Percentiles rank a stretch among this genome's conserved stretches.
Evolutionary conservation across 495 filamentous ascomycete species (phyloP).

Genomic region (Aspergillus bridgeri): DNA sequence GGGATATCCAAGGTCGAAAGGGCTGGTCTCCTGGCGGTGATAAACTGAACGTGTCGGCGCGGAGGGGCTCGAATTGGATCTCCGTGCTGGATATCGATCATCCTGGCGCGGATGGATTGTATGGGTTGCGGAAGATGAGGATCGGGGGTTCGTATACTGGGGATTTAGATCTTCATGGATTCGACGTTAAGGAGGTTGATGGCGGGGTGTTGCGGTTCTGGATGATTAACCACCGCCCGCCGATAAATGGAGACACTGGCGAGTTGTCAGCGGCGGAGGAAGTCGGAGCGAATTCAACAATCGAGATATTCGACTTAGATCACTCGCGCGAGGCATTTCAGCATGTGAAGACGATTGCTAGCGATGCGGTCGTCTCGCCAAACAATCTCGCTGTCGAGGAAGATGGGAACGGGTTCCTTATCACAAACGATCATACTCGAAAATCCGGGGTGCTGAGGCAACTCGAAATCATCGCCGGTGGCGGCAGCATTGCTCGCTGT

Average conservation of each 20-base stretch:
- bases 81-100: conserved; percentile 32
- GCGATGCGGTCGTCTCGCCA: conserved; percentile 30
- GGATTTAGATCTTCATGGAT: conserved; percentile 31
- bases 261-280: conserved; percentile 23
- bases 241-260: conserved; percentile 29
- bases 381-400: conserved; percentile 30
- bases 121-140: conserved; percentile 20
- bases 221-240: conserved; percentile 39
- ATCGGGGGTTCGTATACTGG: conserved; percentile 9
- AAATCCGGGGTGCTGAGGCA: conserved; percentile 27
- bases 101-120: conserved; percentile 18
- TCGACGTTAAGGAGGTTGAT: conserved; percentile 22
- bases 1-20: conserved; percentile 6
- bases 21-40: conserved; percentile 19
- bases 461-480: conserved; percentile 12
- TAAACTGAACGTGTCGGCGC: conserved; percentile 14
- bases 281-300: conserved; percentile 37
- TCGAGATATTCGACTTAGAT: conserved; percentile 30
- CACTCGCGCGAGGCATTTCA: conserved; percentile 13
- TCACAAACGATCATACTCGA: conserved; percentile 35
- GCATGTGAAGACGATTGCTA: conserved; percentile 28
- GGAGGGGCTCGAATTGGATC: conserved; percentile 27
- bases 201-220: conserved; percentile 26
- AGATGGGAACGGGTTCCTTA: conserved; percentile 23
- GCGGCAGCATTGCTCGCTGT: conserved; percentile 19